phyloP scores from a whole-genome alignment of 331 rosid species.

The Pyracantha coccinea region DNA sequence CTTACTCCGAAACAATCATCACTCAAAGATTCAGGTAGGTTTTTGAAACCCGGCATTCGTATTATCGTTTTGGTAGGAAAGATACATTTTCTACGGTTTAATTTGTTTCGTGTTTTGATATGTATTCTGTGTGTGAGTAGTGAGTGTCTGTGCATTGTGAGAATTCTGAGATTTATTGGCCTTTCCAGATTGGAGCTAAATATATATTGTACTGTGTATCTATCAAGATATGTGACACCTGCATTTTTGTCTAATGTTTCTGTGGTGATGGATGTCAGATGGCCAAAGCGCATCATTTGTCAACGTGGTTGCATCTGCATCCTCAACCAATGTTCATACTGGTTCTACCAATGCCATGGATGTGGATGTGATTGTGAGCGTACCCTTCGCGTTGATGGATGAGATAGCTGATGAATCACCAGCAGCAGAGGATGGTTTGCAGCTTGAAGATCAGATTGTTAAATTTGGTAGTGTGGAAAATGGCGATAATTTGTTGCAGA shows the following conservation, averaged over 20 bases:
- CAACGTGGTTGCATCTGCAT: conserved; percentile 26
- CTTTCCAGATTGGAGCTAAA: neutral
- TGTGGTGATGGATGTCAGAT: conserved; percentile 28
- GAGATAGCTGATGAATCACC: conserved; percentile 86
- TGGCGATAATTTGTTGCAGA: conserved; percentile 61
- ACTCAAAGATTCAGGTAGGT: conserved; percentile 39
- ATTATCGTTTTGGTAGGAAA: neutral
- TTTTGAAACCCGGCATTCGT: neutral
- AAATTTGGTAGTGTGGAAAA: conserved; percentile 80
- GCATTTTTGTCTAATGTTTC: conserved; percentile 1
- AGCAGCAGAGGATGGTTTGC: conserved; percentile 90
- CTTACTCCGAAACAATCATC: conserved; percentile 33
- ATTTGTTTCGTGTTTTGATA: neutral
- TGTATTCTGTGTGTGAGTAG: neutral
- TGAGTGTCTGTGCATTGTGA: neutral
- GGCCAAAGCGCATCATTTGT: conserved; percentile 27
- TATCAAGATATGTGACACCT: neutral
- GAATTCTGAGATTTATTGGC: neutral
- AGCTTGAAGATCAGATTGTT: conserved; percentile 86
- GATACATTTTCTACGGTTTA: neutral
- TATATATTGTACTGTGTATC: neutral
- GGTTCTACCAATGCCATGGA: conserved; percentile 43
- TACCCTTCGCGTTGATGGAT: conserved; percentile 85
- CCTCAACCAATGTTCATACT: conserved; percentile 30
- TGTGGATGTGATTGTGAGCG: conserved; percentile 37